Percentiles rank a stretch among this genome's conserved stretches.
These are phyloP conservation scores for Tylopilus subfusipes DNA, from an alignment of 768 basidiomycete genomes.

Conservation along the genomic window DNA sequence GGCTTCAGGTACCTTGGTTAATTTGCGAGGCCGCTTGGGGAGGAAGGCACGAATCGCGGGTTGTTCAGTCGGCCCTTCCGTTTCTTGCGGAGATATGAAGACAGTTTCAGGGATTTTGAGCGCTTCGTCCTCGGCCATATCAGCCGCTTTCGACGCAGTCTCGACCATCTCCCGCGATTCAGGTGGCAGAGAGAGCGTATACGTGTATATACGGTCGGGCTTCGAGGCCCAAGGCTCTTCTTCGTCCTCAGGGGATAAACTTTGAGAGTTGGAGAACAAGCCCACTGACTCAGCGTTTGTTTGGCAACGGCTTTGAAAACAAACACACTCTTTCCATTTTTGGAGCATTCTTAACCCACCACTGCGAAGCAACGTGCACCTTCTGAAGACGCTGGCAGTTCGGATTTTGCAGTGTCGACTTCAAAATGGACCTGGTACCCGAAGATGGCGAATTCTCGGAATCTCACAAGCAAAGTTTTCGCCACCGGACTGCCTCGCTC, in stretches of 20 bases:
- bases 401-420: background rate
- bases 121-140: slow-evolving; percentile 2
- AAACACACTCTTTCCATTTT: slow-evolving; percentile 18
- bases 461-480: background rate
- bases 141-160: slow-evolving; percentile 5
- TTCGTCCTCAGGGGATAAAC: no score
- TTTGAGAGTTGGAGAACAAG: no score
- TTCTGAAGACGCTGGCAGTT: background rate
- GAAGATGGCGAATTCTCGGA: slow-evolving; percentile 9
- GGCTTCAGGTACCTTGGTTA: slow-evolving; percentile 34
- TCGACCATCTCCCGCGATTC: slow-evolving; percentile 7
- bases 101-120: background rate
- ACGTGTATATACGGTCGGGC: no score
- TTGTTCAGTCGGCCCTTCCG: slow-evolving; percentile 23
- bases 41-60: slow-evolving; percentile 29
- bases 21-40: slow-evolving; percentile 25
- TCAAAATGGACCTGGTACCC: slow-evolving; percentile 17
- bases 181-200: slow-evolving; percentile 25
- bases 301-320: slow-evolving; percentile 11
- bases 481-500: slow-evolving; percentile 14
- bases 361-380: background rate
- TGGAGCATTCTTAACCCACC: no score
- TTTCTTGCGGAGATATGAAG: slow-evolving; percentile 21
- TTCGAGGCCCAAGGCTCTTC: no score
- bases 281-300: no score